A percentile compares a stretch with the other conserved stretches of the same genome.
Evolutionary conservation across 2,329 filamentous ascomycete genomes (phyloP).

Genomic region (Magnaporthiopsis rhizophila): DNA sequence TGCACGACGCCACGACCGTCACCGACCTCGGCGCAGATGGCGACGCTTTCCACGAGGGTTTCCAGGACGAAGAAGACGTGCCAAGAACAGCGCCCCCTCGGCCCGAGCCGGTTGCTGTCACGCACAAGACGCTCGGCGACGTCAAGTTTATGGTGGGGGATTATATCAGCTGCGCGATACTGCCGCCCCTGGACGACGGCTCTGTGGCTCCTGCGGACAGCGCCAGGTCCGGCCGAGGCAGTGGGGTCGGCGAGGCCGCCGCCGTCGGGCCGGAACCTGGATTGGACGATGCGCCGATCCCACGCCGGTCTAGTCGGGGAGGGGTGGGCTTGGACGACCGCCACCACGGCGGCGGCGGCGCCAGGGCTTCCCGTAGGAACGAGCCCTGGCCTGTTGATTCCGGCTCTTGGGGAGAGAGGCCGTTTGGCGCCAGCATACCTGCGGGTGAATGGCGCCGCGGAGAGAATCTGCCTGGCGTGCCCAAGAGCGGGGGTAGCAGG

Average conservation of each 20-base stretch:
- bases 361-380: background rate
- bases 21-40: slow-evolving; percentile 29
- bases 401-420: background rate
- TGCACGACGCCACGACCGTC: slow-evolving; percentile 22
- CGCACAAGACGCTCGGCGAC: slow-evolving; percentile 67
- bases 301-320: slow-evolving; percentile 15
- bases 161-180: slow-evolving; percentile 74
- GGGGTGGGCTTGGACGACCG: slow-evolving; percentile 16
- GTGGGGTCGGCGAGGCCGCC: slow-evolving; percentile 28
- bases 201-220: slow-evolving; percentile 58
- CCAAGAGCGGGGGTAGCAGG: slow-evolving; percentile 35
- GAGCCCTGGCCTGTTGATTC: background rate
- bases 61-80: slow-evolving; percentile 8
- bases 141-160: slow-evolving; percentile 82
- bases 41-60: slow-evolving; percentile 19
- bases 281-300: background rate
- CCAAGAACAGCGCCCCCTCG: slow-evolving; percentile 11
- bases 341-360: background rate
- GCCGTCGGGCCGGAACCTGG: slow-evolving; percentile 2
- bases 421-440: slow-evolving; percentile 24
- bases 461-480: slow-evolving; percentile 50
- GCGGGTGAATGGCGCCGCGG: slow-evolving; percentile 60
- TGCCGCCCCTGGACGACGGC: slow-evolving; percentile 61
- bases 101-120: slow-evolving; percentile 44
- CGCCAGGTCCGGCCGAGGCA: slow-evolving; percentile 34